Evolutionary conservation across 352 stramenopile genomes (phyloP).

Genomic region (Globisporangium irregulare): DNA sequence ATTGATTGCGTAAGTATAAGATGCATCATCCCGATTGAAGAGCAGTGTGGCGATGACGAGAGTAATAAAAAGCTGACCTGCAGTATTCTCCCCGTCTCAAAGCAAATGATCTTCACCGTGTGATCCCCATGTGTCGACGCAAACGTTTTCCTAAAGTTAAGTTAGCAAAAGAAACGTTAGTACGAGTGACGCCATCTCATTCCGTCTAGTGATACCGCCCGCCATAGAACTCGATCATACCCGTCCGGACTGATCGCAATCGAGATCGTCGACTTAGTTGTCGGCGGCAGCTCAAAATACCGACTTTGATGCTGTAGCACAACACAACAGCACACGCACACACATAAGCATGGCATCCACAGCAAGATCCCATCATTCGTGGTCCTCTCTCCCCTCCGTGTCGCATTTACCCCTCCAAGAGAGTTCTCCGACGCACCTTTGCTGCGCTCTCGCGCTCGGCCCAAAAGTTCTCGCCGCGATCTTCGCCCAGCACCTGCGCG

Average conservation of each 20-base stretch:
- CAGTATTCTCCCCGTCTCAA: constrained; percentile 79
- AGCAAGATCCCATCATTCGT: neutral
- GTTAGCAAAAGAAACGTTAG: neutral
- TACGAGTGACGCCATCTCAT: neutral
- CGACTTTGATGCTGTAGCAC: constrained; percentile 69
- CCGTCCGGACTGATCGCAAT: constrained; percentile 86
- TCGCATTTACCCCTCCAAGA: neutral
- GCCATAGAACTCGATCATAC: constrained; percentile 23
- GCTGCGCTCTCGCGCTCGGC: constrained; percentile 69
- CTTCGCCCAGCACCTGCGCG: constrained; percentile 41
- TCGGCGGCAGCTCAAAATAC: constrained; percentile 84
- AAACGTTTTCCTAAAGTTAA: constrained; percentile 79
- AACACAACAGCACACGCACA: constrained; percentile 1
- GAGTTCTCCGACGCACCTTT: constrained; percentile 45
- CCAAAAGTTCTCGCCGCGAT: constrained; percentile 70
- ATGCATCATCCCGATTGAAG: neutral
- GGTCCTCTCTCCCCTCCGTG: neutral
- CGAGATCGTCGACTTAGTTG: constrained; percentile 86
- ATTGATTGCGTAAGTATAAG: neutral
- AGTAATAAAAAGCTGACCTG: constrained; percentile 44
- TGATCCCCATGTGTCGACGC: constrained; percentile 98
- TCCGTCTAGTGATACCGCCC: neutral
- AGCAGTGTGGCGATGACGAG: neutral
- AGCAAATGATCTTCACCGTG: constrained; percentile 97
- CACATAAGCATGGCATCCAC: neutral